These are phyloP conservation scores for Beauveria scarabaeidicola DNA, from an alignment of 2,329 filamentous ascomycete species.

Conservation along the genomic window DNA sequence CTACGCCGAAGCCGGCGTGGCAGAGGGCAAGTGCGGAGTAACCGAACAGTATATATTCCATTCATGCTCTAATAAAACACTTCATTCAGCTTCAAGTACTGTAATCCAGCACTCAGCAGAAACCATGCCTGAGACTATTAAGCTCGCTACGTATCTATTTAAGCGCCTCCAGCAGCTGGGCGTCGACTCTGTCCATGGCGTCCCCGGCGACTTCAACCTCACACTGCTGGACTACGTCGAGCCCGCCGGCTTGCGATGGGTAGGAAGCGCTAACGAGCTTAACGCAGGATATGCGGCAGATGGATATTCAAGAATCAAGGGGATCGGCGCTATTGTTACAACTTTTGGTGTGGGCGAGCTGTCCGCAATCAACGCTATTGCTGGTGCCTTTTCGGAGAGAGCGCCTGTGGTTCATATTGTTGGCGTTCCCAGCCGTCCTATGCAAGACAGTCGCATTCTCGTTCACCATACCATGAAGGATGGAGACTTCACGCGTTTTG, in stretches of 20 bases:
- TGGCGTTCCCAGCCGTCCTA: constrained; percentile 37
- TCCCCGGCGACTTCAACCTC: constrained; percentile 36
- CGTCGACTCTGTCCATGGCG: constrained; percentile 45
- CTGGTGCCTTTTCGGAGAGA: constrained; percentile 48
- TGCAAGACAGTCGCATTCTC: constrained; percentile 33
- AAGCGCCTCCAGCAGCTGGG: constrained; percentile 49
- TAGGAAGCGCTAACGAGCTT: constrained; percentile 50
- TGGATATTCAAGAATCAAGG: constrained; percentile 48
- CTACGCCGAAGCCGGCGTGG: constrained; percentile 8
- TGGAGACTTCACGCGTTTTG: constrained; percentile 42
- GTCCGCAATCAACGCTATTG: constrained; percentile 50
- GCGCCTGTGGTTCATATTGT: constrained; percentile 51
- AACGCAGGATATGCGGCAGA: constrained; percentile 51
- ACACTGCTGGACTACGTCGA: constrained; percentile 28
- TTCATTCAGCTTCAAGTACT: background rate
- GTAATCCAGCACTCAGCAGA: background rate
- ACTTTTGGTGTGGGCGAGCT: constrained; percentile 53
- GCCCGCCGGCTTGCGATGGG: constrained; percentile 30
- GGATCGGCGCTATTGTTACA: constrained; percentile 41
- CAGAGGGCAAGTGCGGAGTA: background rate
- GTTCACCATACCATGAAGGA: constrained; percentile 51
- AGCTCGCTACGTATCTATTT: constrained; percentile 55
- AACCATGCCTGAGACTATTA: constrained; percentile 19
- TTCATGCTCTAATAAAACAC: background rate
- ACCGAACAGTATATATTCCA: background rate